phyloP scores from a whole-genome alignment of 2,329 filamentous ascomycete species.

The Gaeumannomyces sp. region DNA sequence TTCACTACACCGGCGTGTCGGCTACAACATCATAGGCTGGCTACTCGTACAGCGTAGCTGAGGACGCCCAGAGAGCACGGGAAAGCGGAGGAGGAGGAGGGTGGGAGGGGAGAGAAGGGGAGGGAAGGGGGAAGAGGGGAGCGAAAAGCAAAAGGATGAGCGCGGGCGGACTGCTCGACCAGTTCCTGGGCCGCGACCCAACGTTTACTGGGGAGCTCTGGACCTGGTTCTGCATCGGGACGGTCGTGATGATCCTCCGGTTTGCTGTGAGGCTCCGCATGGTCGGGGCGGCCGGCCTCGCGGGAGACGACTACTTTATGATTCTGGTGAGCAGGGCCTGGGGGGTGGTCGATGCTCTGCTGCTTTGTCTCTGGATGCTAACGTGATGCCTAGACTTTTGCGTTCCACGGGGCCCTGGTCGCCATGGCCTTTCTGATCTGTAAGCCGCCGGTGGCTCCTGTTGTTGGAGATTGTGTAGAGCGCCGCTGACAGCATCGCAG shows the following conservation, averaged over 20 bases:
- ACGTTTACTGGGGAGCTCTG: background rate
- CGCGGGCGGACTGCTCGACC: background rate
- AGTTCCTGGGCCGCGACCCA: background rate
- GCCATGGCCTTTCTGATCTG: background rate
- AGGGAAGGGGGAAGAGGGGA: background rate
- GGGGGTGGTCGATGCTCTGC: background rate
- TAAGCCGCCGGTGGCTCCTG: background rate
- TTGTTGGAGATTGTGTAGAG: background rate
- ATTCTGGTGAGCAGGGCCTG: background rate
- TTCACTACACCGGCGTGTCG: no score
- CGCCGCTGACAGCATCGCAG: background rate
- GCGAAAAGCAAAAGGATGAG: background rate
- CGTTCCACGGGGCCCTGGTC: background rate
- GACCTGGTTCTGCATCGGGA: slow-evolving; percentile 12
- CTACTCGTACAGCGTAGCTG: no score
- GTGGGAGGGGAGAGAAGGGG: no score
- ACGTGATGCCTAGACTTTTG: background rate
- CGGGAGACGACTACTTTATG: slow-evolving; percentile 12
- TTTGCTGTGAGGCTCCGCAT: slow-evolving; percentile 12
- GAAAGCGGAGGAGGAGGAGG: background rate
- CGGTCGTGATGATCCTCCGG: slow-evolving; percentile 10
- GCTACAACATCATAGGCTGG: no score
- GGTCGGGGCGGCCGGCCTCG: slow-evolving; percentile 10
- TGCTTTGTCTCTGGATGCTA: background rate
- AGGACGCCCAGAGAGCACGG: no score